Evolutionary conservation across 352 stramenopile species (phyloP), one percentile per base, ranked within the genome.

Genomic region (Globisporangium apiculatum): DNA sequence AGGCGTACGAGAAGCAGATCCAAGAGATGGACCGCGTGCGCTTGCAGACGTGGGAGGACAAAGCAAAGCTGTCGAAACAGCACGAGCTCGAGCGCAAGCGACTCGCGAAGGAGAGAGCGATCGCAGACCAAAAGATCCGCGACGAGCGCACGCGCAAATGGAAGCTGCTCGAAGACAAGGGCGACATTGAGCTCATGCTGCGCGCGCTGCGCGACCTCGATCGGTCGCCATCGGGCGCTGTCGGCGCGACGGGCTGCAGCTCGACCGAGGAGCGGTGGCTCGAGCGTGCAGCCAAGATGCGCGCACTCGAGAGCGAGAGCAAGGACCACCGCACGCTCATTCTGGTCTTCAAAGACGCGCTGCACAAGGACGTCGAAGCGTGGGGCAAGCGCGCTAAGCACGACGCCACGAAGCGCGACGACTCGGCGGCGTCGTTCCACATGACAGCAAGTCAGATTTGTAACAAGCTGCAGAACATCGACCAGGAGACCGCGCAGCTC

Each of bases 21-120:
- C 80, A 94, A 60, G 88, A 97, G 55, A 95, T 96, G 73, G 85
- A 95, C 51, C 72, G 78, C 1, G 71, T 96, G 9, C 76, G 82
- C 11, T 50, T 92, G 40, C 84, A 96, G 61, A 96, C 86, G 3
- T 96, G 86, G 86, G 85, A 96, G 61, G 81, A 92, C 62, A 96
- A 96, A 43, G 75, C 85, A 2, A 85, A 86, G 42, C 66, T 93
- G 0, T 94, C 84, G 1, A 91, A 93, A 49, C 83, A 95, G 45
- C 85, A 96, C 52, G 85, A 96, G 55, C 58, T 90, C 55, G 86
- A 96, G 58, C 77, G 86, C 3, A 92, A 93, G 53, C 74, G 82
- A 9, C 68, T 94, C 1, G 83, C 80, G 9, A 83, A 87, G 50
- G 84, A 94, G 51, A 87, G 85, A n/a, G 80, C 79, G 0, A 53